A percentile compares a stretch with the other conserved stretches of the same genome.
phyloP scores from a whole-genome alignment of 805 yeast genomes.

The Candida silvatica region DNA sequence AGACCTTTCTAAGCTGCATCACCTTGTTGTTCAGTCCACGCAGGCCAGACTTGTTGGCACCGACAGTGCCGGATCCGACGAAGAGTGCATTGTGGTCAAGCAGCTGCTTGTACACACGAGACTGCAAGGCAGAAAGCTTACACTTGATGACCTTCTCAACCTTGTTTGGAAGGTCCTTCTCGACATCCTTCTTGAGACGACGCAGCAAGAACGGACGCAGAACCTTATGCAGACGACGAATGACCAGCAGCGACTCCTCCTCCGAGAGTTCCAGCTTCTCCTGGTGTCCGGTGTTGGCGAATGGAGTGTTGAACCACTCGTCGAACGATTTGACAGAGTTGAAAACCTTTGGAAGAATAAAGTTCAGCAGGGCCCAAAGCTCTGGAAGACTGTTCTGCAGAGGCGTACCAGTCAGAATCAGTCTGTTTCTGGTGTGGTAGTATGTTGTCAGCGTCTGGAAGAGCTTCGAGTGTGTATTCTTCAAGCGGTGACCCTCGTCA shows the following conservation, averaged over 20 bases:
- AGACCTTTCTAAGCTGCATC: conserved; percentile 79
- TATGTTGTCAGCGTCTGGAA: conserved; percentile 63
- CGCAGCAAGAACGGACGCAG: conserved; percentile 77
- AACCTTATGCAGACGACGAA: conserved; percentile 80
- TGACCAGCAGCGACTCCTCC: conserved; percentile 77
- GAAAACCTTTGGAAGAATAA: conserved; percentile 76
- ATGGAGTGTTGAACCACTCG: conserved; percentile 87
- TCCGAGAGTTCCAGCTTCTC: conserved; percentile 75
- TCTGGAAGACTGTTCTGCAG: conserved; percentile 80
- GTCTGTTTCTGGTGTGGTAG: conserved; percentile 67
- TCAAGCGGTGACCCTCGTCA: conserved; percentile 89
- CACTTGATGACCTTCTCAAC: conserved; percentile 78
- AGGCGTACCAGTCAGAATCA: conserved; percentile 84
- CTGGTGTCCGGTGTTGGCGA: conserved; percentile 77
- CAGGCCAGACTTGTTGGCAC: conserved; percentile 55
- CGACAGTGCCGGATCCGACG: conserved; percentile 50
- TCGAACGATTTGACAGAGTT: conserved; percentile 81
- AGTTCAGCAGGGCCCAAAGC: conserved; percentile 76
- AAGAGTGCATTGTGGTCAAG: conserved; percentile 60
- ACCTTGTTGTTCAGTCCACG: conserved; percentile 75
- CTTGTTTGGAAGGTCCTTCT: conserved; percentile 77
- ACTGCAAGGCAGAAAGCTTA: conserved; percentile 66
- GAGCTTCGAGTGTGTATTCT: conserved; percentile 66
- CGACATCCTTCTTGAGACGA: conserved; percentile 82
- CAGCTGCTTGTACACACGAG: conserved; percentile 68